These are phyloP conservation scores for Botryotinia globosa DNA, from an alignment of 2,329 filamentous ascomycete genomes.

Conservation along the genomic window DNA sequence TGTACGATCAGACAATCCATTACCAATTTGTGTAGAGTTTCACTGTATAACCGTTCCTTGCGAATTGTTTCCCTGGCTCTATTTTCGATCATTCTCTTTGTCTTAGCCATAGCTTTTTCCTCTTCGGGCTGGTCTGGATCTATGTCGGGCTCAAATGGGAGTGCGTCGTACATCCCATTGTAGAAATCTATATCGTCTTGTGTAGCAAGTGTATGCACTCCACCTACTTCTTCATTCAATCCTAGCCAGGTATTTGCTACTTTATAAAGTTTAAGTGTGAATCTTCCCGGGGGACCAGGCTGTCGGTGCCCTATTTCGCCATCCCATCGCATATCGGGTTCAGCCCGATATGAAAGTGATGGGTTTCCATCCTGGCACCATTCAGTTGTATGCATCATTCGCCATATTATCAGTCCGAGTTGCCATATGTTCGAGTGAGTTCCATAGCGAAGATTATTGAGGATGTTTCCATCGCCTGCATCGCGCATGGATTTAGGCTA, in stretches of 20 bases:
- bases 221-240: background rate
- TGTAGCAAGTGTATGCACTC: constrained; percentile 10
- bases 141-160: background rate
- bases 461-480: constrained; percentile 2
- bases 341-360: background rate
- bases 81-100: background rate
- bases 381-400: background rate
- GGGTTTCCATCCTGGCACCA: background rate
- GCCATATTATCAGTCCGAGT: constrained; percentile 1
- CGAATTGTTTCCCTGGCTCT: background rate
- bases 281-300: background rate
- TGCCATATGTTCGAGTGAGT: constrained; percentile 14
- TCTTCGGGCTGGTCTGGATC: background rate
- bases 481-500: background rate
- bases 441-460: constrained; percentile 5
- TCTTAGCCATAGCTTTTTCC: background rate
- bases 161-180: background rate
- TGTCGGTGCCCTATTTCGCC: accelerated
- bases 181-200: constrained; percentile 6
- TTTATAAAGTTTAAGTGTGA: background rate
- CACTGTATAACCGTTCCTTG: background rate
- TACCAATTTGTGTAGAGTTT: background rate
- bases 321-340: background rate
- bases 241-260: background rate
- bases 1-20: constrained; percentile 15